Evolutionary conservation across 495 filamentous ascomycete species (phyloP), one percentile per base, ranked within the genome.

Genomic region (Tirmania nivea): DNA sequence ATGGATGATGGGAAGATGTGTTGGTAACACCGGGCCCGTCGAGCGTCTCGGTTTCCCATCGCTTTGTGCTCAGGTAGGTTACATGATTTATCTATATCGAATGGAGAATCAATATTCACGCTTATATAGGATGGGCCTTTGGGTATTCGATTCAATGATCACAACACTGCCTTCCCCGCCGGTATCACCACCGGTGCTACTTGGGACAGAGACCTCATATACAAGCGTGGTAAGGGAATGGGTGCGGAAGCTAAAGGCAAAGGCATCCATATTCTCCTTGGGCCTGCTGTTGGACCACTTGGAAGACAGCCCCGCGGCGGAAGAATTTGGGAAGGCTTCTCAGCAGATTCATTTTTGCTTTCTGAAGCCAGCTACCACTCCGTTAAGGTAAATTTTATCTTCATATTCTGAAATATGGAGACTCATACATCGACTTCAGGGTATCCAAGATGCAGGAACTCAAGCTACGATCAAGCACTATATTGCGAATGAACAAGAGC

Each of bases 261-360:
- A 67, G 83, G 82, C 3, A 69, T 79, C 51, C 80, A 88, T 60
- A 72, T 86, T 52, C 73, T 78, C 21, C 69, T 86, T 8, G 83
- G 81, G 1, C 84, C 83, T 7, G 66, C 68, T 0, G 77, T 86
- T 53, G 81, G 80, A 1, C 72, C 83, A 0, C 56, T 85, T 11
- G 80, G 81, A 35, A 72, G 78, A 10, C 80, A 80, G 60, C 81
- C 82, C 1, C 65, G 74, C 20, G 81, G 79, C 8, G 82, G 81
- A 7, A 71, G 82, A 37, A 81, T 75, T 57, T 88, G 83, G 83
- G 83, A 87, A 64, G 78, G 78, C 10, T 86, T 86, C 57, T 82
- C 83, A 9, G 67, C 75, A 0, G 83, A 87, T 56, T 82, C 84
- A 0, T 75, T 76, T 25, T 72, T 87, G 20, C 82, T 86, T 57